Conservation (phyloP, 2,329 filamentous ascomycete species). For the Aspergillus transmontanensis region DNA sequence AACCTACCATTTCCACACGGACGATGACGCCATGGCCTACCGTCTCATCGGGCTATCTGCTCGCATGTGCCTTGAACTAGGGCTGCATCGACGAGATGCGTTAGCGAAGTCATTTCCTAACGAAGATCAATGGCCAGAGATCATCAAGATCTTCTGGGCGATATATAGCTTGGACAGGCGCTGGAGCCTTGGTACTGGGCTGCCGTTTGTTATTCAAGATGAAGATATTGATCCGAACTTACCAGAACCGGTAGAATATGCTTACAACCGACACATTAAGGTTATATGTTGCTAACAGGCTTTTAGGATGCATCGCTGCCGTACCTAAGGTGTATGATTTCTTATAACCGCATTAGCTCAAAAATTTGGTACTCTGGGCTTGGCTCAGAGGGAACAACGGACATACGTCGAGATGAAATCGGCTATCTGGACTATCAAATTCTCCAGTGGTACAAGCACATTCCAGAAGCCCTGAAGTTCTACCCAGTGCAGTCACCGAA, state of each 20-base stretch:
- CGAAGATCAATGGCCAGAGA: slow-evolving; percentile 67
- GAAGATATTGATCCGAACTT: slow-evolving; percentile 79
- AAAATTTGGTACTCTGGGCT: slow-evolving; percentile 84
- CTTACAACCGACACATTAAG: not conserved
- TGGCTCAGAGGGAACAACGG: slow-evolving; percentile 66
- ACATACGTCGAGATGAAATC: slow-evolving; percentile 73
- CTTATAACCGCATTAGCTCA: slow-evolving; percentile 78
- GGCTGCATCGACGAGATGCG: slow-evolving; percentile 77
- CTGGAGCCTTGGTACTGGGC: slow-evolving; percentile 87
- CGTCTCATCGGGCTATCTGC: slow-evolving; percentile 81
- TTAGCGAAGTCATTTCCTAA: slow-evolving; percentile 68
- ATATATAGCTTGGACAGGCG: slow-evolving; percentile 82
- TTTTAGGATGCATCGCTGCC: slow-evolving; percentile 54
- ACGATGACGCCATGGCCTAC: slow-evolving; percentile 85
- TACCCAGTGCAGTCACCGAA: slow-evolving; percentile 56
- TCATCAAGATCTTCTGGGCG: slow-evolving; percentile 79
- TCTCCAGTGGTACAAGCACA: slow-evolving; percentile 79
- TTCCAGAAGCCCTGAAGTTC: slow-evolving; percentile 67
- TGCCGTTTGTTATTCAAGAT: slow-evolving; percentile 84
- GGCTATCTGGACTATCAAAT: slow-evolving; percentile 81
- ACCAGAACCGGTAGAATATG: slow-evolving; percentile 69
- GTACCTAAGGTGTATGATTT: slow-evolving; percentile 81
- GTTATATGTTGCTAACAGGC: slow-evolving; percentile 4
- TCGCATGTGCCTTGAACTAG: slow-evolving; percentile 76
- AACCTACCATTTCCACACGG: slow-evolving; percentile 80